Base-by-base conservation (phyloP, 441 rosid species). In the Flueggea neowawraea region DNA sequence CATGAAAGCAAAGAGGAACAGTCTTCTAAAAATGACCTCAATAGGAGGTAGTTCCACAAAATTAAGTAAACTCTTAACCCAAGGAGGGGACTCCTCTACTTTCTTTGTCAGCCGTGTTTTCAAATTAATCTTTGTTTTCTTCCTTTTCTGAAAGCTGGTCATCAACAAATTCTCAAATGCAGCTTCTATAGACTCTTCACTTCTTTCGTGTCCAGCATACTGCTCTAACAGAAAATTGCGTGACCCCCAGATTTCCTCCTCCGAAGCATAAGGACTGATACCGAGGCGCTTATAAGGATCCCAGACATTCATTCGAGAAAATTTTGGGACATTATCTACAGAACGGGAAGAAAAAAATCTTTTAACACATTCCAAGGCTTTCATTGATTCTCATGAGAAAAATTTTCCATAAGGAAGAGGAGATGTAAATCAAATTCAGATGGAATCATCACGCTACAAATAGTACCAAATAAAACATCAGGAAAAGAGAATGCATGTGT, bases 1-100 rank as follows among this genome's bases (percentile, higher is more conserved):
- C 97, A 94, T 85, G 83, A 91, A 90, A 6, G 96, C 96, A 69
- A 94, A 94, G 54, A 94, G 97, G 66, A 90, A 85, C 22, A 94
- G 79, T 77, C 98, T 85, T 79, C 97, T 82, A 69, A 88, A 91
- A 13, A 94, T 80, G 66, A 92, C 84, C 31, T 90, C 97, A 70
- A 75, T 57, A 0, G 96, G 75, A 47, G 74, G 71, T 59, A 70
- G 65, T 62, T 91, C 95, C 54, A 90, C 90, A 72, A 89, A 87
- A 70, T 76, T 82, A 48, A 94, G 83, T 58, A 94, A 75, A 63
- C 75, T 74, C 74, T 87, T 78, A 16, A 94, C 52, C 98, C 98
- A 91, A 0, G 91, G 91, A 9, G 98, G 98, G 63, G 98, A 87
- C 56, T 90, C 98, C 12, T 90, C 95, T 50, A 94, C 98, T 79